phyloP scores from a whole-genome alignment of 352 stramenopile species.

The Phytophthora hibernalis region DNA sequence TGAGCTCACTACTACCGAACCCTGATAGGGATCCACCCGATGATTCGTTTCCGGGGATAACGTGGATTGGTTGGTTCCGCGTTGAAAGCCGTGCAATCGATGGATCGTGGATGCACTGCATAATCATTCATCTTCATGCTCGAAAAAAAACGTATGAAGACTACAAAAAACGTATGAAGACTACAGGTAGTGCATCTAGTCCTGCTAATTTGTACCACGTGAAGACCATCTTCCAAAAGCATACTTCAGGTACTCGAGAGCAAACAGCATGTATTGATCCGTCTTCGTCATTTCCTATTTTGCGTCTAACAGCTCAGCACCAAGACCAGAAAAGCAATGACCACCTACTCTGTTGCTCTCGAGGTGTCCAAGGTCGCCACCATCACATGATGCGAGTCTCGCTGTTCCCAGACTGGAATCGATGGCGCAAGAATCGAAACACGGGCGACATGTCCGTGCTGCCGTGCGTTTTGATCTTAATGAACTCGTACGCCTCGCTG shows the following conservation, averaged over 20 bases:
- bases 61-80: neutral
- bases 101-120: slow-evolving; percentile 10
- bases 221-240: slow-evolving; percentile 20
- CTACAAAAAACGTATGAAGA: slow-evolving; percentile 16
- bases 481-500: slow-evolving; percentile 33
- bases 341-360: slow-evolving; percentile 3
- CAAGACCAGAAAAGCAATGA: slow-evolving; percentile 1
- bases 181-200: slow-evolving; percentile 14
- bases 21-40: too few relatives aligned
- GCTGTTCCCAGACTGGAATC: slow-evolving; percentile 40
- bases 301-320: slow-evolving; percentile 3
- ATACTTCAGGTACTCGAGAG: neutral
- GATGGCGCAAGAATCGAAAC: slow-evolving; percentile 28
- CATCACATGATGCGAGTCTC: slow-evolving; percentile 42
- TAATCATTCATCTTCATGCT: slow-evolving; percentile 10
- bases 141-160: slow-evolving; percentile 12
- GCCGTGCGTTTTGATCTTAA: slow-evolving; percentile 36
- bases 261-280: neutral
- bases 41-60: too few relatives aligned
- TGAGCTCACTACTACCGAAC: too few relatives aligned
- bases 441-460: slow-evolving; percentile 38
- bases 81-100: slow-evolving; percentile 10
- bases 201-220: neutral
- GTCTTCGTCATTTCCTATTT: slow-evolving; percentile 16
- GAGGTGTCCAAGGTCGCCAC: slow-evolving; percentile 34